Evolutionary conservation across 2,329 filamentous ascomycete genomes (phyloP).

Genomic region (Neonectria sp.): DNA sequence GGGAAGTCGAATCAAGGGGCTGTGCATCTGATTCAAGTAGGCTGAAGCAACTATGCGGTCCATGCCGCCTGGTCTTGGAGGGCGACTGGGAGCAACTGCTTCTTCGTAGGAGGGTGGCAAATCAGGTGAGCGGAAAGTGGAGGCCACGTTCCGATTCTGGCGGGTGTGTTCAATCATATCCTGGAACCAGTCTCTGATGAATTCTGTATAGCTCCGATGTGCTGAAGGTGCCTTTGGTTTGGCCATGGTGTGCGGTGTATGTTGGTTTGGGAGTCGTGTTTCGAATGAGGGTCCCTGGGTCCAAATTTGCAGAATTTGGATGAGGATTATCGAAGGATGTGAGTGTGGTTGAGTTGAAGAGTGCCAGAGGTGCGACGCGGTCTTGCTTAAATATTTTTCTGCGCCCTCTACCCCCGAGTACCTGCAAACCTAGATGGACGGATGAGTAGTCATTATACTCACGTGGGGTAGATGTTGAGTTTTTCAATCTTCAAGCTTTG

Average conservation of each 20-base stretch:
- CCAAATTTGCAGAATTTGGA: background rate
- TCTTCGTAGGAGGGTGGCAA: constrained; percentile 13
- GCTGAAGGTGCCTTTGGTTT: constrained; percentile 5
- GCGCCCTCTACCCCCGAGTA: background rate
- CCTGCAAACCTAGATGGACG: background rate
- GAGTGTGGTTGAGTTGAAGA: background rate
- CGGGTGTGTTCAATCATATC: background rate
- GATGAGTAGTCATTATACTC: background rate
- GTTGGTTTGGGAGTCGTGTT: constrained; percentile 3
- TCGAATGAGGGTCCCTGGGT: background rate
- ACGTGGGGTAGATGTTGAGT: background rate
- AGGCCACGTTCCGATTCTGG: background rate
- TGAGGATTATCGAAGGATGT: background rate
- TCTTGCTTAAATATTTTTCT: constrained; percentile 1
- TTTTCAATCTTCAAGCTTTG: background rate
- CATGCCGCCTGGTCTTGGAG: background rate
- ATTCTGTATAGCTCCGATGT: background rate
- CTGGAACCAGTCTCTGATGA: background rate
- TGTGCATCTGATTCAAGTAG: constrained; percentile 20
- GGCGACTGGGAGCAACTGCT: background rate
- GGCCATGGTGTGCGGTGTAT: constrained; percentile 5
- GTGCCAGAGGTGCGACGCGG: background rate
- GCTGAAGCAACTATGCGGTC: constrained; percentile 12
- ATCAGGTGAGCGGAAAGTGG: background rate
- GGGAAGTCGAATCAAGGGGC: constrained; percentile 17